Evolutionary conservation across 768 basidiomycete genomes (phyloP).

Genomic region (Xerocomellus intermedius): DNA sequence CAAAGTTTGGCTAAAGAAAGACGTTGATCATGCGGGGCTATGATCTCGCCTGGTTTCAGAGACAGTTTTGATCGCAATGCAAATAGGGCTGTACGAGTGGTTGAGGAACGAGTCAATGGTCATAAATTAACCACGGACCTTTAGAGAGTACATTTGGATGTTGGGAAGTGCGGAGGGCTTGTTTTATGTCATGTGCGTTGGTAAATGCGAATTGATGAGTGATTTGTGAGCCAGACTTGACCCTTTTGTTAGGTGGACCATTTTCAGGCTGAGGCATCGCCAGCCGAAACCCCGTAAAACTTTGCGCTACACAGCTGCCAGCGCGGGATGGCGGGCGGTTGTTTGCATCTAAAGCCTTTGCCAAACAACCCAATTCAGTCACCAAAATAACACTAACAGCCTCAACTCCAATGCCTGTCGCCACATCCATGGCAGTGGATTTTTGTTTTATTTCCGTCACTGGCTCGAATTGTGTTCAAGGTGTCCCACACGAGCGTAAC

Average conservation of each 20-base stretch:
- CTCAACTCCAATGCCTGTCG: too few species aligned
- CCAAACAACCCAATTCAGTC: slow-evolving; percentile 17
- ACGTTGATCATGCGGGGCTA: slow-evolving; percentile 58
- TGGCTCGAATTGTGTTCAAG: too few species aligned
- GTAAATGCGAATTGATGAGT: slow-evolving; percentile 15
- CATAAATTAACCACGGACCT: slow-evolving; percentile 15
- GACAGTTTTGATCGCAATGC: slow-evolving; percentile 57
- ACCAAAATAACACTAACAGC: too few species aligned
- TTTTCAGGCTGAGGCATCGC: slow-evolving; percentile 17
- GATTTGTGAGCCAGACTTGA: slow-evolving; percentile 15
- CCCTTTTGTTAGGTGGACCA: slow-evolving; percentile 22
- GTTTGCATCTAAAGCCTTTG: slow-evolving; percentile 28
- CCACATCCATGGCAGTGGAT: too few species aligned
- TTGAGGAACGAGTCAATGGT: not conserved
- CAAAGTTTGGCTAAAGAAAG: slow-evolving; percentile 59
- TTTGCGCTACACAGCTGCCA: not conserved
- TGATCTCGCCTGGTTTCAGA: slow-evolving; percentile 46
- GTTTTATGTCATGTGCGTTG: slow-evolving; percentile 24
- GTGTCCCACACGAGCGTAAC: too few species aligned
- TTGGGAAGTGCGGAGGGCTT: slow-evolving; percentile 14
- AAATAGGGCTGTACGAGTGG: slow-evolving; percentile 37
- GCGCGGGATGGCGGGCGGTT: slow-evolving; percentile 2
- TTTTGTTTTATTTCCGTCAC: too few species aligned
- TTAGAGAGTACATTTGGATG: slow-evolving; percentile 18
- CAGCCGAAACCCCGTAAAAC: not conserved